Evolutionary conservation across 345 rosid species (phyloP).

Genomic region (Corchorus olitorius): DNA sequence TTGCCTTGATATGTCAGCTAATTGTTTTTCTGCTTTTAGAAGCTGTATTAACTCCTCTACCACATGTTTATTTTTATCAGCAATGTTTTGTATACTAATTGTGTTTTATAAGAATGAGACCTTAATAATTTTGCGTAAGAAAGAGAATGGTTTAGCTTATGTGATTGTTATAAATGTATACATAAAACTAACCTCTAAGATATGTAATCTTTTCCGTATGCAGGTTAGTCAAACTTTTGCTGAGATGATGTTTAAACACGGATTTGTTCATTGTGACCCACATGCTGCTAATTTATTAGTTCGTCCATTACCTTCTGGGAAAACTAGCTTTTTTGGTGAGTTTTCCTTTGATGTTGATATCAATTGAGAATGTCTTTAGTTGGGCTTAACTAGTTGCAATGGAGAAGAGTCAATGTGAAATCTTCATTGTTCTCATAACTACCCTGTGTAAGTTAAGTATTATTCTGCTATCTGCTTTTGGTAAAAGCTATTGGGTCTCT

Average conservation of each 20-base stretch:
- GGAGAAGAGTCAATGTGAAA: background rate
- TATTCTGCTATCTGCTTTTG: background rate
- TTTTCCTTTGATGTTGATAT: slow-evolving; percentile 23
- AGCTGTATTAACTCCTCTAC: slow-evolving; percentile 2
- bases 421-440: background rate
- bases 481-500: background rate
- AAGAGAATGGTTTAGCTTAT: background rate
- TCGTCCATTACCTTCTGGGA: slow-evolving; percentile 73
- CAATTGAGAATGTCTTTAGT: slow-evolving; percentile 7
- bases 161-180: background rate
- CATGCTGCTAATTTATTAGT: slow-evolving; percentile 93
- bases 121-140: background rate
- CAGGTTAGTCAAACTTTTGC: slow-evolving; percentile 91
- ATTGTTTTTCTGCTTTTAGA: slow-evolving; percentile 15
- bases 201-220: slow-evolving; percentile 15
- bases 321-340: slow-evolving; percentile 58
- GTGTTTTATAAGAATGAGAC: background rate
- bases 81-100: background rate
- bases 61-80: background rate
- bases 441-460: background rate
- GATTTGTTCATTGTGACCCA: slow-evolving; percentile 98
- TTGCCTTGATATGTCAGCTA: slow-evolving; percentile 4
- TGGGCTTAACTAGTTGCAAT: background rate
- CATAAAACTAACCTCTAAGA: slow-evolving; percentile 1
- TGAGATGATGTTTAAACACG: slow-evolving; percentile 97